phyloP scores from a whole-genome alignment of 2,329 filamentous ascomycete species.

The Talaromyces sp. region DNA sequence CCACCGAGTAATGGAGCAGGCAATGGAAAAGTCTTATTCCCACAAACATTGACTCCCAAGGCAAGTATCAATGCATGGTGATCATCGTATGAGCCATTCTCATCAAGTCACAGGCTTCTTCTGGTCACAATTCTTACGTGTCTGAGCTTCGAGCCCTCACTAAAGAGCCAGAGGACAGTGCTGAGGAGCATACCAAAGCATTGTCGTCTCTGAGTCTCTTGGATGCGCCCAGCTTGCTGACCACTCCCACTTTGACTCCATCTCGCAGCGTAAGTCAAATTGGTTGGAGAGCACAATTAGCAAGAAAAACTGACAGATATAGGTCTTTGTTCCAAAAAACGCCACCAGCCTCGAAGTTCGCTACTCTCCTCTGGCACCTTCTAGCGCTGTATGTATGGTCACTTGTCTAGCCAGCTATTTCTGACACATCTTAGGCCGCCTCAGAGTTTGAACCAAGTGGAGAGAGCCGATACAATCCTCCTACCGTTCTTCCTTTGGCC shows the following conservation, averaged over 20 bases:
- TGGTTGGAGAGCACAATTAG: too few relatives aligned
- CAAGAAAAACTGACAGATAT: not conserved
- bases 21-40: not conserved
- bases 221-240: constrained; percentile 8
- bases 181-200: not conserved
- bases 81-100: not conserved
- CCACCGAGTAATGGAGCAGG: not conserved
- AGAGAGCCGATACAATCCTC: not conserved
- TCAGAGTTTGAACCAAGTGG: not conserved
- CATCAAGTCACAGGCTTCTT: not conserved
- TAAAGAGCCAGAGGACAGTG: not conserved
- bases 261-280: not conserved
- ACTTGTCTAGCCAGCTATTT: not conserved
- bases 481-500: not conserved
- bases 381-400: not conserved
- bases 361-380: constrained; percentile 1
- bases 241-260: constrained; percentile 6
- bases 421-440: not conserved
- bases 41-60: not conserved
- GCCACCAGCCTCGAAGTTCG: not conserved
- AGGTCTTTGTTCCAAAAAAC: not conserved
- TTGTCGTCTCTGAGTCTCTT: constrained; percentile 4
- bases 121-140: not conserved
- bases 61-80: not conserved
- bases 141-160: constrained; percentile 1